These are phyloP conservation scores for Melocanna baccifera DNA, from an alignment of 176 grass and related monocot genomes.

Conservation along the genomic window DNA sequence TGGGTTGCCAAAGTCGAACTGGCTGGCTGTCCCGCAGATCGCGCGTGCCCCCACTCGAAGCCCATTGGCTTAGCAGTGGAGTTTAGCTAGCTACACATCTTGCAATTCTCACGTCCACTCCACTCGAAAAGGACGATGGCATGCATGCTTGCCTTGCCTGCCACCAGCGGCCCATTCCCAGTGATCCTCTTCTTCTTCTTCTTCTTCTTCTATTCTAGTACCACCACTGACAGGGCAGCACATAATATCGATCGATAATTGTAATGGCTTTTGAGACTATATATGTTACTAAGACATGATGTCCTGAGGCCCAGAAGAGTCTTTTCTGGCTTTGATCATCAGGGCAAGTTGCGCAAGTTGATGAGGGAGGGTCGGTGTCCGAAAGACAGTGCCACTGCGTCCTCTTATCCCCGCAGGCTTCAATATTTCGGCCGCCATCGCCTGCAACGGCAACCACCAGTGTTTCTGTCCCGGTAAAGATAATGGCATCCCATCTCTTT, in stretches of 20 bases:
- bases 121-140: not conserved
- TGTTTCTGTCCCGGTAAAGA: not conserved
- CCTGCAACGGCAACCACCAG: not conserved
- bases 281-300: not conserved
- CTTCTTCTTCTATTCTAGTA: no score
- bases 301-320: not conserved
- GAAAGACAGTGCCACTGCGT: conserved; percentile 45
- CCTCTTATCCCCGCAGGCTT: not conserved
- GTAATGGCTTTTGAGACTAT: not conserved
- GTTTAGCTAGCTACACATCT: not conserved
- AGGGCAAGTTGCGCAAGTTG: conserved; percentile 53
- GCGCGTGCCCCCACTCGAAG: no score
- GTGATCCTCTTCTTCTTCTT: not conserved
- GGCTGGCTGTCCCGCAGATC: not conserved
- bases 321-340: conserved; percentile 37
- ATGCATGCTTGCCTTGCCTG: not conserved
- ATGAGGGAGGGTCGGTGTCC: conserved; percentile 20
- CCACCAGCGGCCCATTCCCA: no score
- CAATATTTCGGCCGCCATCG: conserved; percentile 4
- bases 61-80: not conserved
- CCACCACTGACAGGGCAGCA: not conserved
- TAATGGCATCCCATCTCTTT: not conserved
- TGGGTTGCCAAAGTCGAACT: not conserved
- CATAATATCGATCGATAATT: not conserved
- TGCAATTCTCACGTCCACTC: no score